These are phyloP conservation scores for Polysphondylium violaceum DNA, from an alignment of 78 protist genomes.

Conservation along the genomic window DNA sequence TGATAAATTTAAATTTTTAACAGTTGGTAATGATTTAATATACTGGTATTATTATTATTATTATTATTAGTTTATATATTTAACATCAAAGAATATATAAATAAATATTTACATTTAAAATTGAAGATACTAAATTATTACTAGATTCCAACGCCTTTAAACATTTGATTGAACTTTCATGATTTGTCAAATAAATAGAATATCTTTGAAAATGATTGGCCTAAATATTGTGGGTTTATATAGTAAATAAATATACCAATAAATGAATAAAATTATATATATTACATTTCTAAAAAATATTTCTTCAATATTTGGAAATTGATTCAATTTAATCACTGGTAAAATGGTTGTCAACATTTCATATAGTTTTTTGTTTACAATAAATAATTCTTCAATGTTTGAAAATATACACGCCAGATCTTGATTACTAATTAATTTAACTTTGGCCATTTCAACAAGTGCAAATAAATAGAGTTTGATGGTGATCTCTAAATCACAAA, in stretches of 20 bases:
- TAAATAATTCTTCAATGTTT: conserved; percentile 44
- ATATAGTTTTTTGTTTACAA: background rate
- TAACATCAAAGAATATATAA: too few relatives aligned
- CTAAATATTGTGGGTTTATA: background rate
- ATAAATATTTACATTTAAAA: too few relatives aligned
- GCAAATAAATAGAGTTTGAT: conserved; percentile 21
- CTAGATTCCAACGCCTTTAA: conserved; percentile 17
- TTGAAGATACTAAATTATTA: too few relatives aligned
- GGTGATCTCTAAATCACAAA: conserved; percentile 34
- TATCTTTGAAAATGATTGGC: conserved; percentile 6
- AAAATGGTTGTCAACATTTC: conserved; percentile 9
- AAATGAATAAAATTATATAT: too few relatives aligned
- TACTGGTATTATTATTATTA: conserved; percentile 18
- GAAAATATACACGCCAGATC: conserved; percentile 30
- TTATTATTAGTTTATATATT: too few relatives aligned
- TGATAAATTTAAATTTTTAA: conserved; percentile 19
- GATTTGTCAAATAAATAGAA: conserved; percentile 17
- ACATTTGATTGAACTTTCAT: conserved; percentile 25
- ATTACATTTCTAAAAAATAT: conserved; percentile 55
- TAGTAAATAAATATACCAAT: background rate
- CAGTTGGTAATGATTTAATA: conserved; percentile 37
- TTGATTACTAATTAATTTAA: background rate
- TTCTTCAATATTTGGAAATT: conserved; percentile 67
- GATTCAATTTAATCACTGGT: background rate
- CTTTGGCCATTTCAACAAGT: background rate